Percentiles rank a stretch among this genome's conserved stretches.
Evolutionary conservation across 345 rosid genomes (phyloP).

Genomic region (Physaria fendleri): DNA sequence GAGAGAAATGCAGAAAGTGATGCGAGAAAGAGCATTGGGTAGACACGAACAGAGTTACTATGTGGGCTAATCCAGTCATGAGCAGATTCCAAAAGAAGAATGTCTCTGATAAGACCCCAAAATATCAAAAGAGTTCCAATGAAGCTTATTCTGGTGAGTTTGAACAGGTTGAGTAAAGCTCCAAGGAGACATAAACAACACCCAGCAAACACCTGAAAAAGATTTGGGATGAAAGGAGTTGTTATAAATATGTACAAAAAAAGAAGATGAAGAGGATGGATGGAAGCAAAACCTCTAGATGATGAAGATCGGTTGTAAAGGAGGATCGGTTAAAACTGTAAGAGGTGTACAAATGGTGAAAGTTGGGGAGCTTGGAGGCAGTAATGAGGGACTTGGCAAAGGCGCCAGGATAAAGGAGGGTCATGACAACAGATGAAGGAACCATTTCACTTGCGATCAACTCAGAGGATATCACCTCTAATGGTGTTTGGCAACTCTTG

Average conservation of each 20-base stretch:
- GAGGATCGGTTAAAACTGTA: conserved; percentile 31
- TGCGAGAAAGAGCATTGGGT: conserved; percentile 43
- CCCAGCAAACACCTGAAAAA: conserved; percentile 62
- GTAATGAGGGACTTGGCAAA: conserved; percentile 36
- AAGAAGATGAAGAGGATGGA: not conserved
- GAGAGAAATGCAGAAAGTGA: conserved; percentile 53
- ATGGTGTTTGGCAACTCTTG: conserved; percentile 61
- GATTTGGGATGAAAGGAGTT: not conserved
- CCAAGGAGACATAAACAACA: conserved; percentile 70
- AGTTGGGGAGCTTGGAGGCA: conserved; percentile 34
- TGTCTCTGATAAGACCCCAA: conserved; percentile 60
- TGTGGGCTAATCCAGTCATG: not conserved
- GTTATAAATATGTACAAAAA: not conserved
- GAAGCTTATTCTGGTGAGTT: conserved; percentile 51
- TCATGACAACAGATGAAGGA: conserved; percentile 46
- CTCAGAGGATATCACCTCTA: conserved; percentile 59
- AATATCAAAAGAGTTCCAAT: conserved; percentile 49
- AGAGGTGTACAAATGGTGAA: conserved; percentile 28
- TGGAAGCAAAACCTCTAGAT: conserved; percentile 58
- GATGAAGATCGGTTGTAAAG: conserved; percentile 35
- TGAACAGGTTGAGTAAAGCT: conserved; percentile 45
- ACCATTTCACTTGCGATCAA: conserved; percentile 43
- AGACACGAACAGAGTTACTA: conserved; percentile 25
- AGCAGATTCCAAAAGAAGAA: conserved; percentile 24
- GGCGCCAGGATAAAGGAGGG: conserved; percentile 75